Percentiles rank a stretch among this genome's conserved stretches.
phyloP scores from a whole-genome alignment of 495 filamentous ascomycete species.

The Ramalina intermedia region DNA sequence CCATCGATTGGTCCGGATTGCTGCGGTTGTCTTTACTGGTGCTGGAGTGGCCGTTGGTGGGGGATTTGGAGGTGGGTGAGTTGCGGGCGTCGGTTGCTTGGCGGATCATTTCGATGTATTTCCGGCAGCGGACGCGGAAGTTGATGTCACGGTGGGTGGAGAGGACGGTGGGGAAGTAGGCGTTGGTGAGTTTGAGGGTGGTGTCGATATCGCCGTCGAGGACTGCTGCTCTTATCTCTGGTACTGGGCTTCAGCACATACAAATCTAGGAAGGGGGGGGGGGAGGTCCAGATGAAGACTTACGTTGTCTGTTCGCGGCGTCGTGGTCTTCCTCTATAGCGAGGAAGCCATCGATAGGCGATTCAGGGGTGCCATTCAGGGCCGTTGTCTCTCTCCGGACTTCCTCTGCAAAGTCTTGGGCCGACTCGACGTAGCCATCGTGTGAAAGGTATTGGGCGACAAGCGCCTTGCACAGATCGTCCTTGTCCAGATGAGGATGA shows the following conservation, averaged over 20 bases:
- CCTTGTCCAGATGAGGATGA: slow-evolving; percentile 55
- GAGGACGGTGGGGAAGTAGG: slow-evolving; percentile 69
- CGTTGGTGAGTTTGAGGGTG: slow-evolving; percentile 66
- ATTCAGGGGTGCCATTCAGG: slow-evolving; percentile 39
- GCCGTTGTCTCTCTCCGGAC: slow-evolving; percentile 56
- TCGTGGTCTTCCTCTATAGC: slow-evolving; percentile 77
- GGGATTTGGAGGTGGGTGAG: slow-evolving; percentile 21
- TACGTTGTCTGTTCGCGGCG: slow-evolving; percentile 78
- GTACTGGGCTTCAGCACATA: slow-evolving; percentile 5
- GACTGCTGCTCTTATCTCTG: slow-evolving; percentile 77
- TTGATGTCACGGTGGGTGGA: slow-evolving; percentile 75
- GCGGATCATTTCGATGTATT: slow-evolving; percentile 94
- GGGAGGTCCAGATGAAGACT: slow-evolving; percentile 10
- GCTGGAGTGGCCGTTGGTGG: slow-evolving; percentile 19
- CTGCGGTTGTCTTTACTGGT: slow-evolving; percentile 35
- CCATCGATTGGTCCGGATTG: slow-evolving; percentile 50
- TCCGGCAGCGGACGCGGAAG: slow-evolving; percentile 79
- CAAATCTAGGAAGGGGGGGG: not conserved
- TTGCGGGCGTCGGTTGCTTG: slow-evolving; percentile 52
- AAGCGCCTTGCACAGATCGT: slow-evolving; percentile 64
- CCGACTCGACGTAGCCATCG: slow-evolving; percentile 94
- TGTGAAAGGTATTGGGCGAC: slow-evolving; percentile 84
- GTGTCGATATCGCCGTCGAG: slow-evolving; percentile 88
- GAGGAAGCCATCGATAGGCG: slow-evolving; percentile 39
- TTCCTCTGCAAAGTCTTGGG: slow-evolving; percentile 75